A percentile compares a stretch with the other conserved stretches of the same genome.
These are phyloP conservation scores for Rosa lucieae DNA, from an alignment of 306 rosid species.

Conservation along the genomic window DNA sequence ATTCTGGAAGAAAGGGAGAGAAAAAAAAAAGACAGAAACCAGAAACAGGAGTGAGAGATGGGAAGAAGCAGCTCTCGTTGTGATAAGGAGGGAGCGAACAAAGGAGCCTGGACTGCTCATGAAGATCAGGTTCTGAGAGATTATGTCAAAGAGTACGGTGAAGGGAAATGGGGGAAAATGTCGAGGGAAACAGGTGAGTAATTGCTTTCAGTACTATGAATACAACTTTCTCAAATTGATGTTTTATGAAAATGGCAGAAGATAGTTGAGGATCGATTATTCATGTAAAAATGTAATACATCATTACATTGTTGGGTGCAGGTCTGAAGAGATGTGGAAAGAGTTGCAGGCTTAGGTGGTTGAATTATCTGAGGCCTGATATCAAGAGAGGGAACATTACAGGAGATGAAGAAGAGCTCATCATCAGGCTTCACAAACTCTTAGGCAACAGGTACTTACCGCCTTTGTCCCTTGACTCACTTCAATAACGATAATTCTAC, in stretches of 20 bases:
- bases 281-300: not conserved
- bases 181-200: slow-evolving; percentile 41
- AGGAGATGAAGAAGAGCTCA: slow-evolving; percentile 39
- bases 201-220: not conserved
- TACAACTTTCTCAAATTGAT: not conserved
- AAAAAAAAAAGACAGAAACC: not conserved
- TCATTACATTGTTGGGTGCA: not conserved
- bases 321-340: slow-evolving; percentile 41
- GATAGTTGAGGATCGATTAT: not conserved
- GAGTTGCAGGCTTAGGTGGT: slow-evolving; percentile 37
- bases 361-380: slow-evolving; percentile 36
- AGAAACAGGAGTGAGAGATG: not conserved
- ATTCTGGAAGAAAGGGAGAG: not conserved
- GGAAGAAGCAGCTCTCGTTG: slow-evolving; percentile 29
- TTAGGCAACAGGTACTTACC: slow-evolving; percentile 35
- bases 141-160: slow-evolving; percentile 33
- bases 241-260: slow-evolving; percentile 1
- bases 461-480: not conserved
- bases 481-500: not conserved
- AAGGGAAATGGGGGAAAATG: slow-evolving; percentile 45
- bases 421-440: slow-evolving; percentile 37
- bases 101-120: slow-evolving; percentile 44
- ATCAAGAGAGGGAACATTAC: slow-evolving; percentile 38
- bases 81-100: slow-evolving; percentile 9
- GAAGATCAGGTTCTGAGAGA: slow-evolving; percentile 39